Percentiles rank a stretch among this genome's conserved stretches.
These are phyloP conservation scores for Gamarada debralockiae DNA, from an alignment of 495 filamentous ascomycete species.

Conservation along the genomic window DNA sequence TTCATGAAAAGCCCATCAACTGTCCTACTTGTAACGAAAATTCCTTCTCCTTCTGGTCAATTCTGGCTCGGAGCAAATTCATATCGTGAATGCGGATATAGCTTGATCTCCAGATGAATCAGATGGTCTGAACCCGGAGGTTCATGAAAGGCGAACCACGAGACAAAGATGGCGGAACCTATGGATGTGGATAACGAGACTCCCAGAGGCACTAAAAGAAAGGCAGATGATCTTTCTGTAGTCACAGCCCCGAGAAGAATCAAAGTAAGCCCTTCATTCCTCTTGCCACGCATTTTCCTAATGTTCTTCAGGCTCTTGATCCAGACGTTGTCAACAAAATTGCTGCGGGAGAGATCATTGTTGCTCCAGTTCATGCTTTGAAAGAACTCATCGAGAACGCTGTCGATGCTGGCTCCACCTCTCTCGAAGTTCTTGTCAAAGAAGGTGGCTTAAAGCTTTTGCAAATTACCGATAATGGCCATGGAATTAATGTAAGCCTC, in stretches of 20 bases:
- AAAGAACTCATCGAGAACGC: conserved; percentile 98
- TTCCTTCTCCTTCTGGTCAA: too few species aligned
- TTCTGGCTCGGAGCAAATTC: too few species aligned
- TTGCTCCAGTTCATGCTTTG: conserved; percentile 92
- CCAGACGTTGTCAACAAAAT: conserved; percentile 99
- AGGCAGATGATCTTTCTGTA: conserved; percentile 21
- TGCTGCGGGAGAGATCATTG: conserved; percentile 98
- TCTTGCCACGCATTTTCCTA: conserved; percentile 2
- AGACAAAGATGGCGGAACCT: conserved; percentile 17
- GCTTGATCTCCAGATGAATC: too few species aligned
- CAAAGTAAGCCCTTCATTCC: conserved; percentile 22
- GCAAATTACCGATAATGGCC: conserved; percentile 97
- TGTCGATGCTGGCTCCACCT: conserved; percentile 92
- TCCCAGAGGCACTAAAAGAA: conserved; percentile 30
- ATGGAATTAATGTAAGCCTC: conserved; percentile 80
- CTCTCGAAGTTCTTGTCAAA: conserved; percentile 87
- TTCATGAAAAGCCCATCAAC: background rate
- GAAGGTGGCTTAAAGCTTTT: conserved; percentile 96
- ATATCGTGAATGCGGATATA: too few species aligned
- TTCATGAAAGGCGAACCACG: too few species aligned
- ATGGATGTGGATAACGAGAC: conserved; percentile 21
- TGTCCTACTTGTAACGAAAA: too few species aligned
- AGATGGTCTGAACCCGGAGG: too few species aligned
- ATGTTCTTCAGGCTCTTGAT: conserved; percentile 65
- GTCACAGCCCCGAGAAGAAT: conserved; percentile 33